These are phyloP conservation scores for Boletellus deceptivus DNA, from an alignment of 1,284 basidiomycete genomes.

Conservation along the genomic window DNA sequence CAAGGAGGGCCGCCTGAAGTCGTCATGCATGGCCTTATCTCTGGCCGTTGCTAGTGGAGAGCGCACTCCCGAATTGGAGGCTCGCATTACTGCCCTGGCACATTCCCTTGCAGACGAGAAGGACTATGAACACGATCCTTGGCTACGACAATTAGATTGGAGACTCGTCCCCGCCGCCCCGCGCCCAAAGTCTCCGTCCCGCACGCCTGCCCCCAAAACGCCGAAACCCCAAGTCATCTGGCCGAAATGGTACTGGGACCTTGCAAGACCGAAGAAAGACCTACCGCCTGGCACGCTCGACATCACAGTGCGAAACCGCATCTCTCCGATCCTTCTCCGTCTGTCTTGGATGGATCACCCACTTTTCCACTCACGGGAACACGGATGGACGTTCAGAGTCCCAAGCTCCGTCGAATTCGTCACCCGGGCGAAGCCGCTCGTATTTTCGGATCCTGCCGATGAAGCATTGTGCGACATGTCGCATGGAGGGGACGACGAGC, in stretches of 20 bases:
- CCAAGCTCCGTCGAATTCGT: constrained; percentile 38
- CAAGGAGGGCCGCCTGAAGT: constrained; percentile 37
- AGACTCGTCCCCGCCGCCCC: constrained; percentile 6
- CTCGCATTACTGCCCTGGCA: constrained; percentile 41
- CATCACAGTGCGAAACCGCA: constrained; percentile 81
- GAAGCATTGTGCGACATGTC: constrained; percentile 46
- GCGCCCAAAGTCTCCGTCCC: neutral
- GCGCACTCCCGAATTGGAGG: constrained; percentile 30
- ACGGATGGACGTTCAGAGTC: constrained; percentile 92
- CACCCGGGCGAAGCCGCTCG: constrained; percentile 38
- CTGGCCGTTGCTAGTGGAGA: constrained; percentile 42
- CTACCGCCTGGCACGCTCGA: constrained; percentile 71
- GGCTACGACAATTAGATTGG: constrained; percentile 74
- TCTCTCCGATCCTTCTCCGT: constrained; percentile 83
- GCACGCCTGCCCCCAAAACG: neutral
- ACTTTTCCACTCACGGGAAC: constrained; percentile 81
- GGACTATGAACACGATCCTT: constrained; percentile 44
- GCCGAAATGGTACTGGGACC: constrained; percentile 98
- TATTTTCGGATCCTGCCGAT: constrained; percentile 65
- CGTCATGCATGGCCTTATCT: constrained; percentile 41
- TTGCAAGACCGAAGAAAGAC: constrained; percentile 69
- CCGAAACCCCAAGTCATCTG: constrained; percentile 41
- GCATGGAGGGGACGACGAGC: constrained; percentile 30
- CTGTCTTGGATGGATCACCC: constrained; percentile 90
- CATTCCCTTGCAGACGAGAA: constrained; percentile 27